Evolutionary conservation across 441 rosid genomes (phyloP).

Genomic region (Dalechampia spathulata): DNA sequence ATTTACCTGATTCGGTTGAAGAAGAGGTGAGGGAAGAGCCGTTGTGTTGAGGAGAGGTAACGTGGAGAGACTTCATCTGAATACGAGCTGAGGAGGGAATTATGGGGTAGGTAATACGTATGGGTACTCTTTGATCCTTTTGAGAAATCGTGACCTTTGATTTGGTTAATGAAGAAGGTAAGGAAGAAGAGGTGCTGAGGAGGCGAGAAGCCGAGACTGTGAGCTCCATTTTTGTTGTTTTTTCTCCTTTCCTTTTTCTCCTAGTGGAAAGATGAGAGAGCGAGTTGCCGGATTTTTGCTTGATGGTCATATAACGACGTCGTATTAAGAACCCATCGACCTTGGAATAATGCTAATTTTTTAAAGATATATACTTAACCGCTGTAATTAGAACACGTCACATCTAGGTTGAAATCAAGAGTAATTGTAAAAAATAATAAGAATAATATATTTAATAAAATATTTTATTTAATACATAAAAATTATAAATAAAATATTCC

Average conservation of each 20-base stretch:
- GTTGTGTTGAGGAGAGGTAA: conserved; percentile 28
- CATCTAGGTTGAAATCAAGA: too few species aligned
- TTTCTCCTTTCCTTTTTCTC: neutral
- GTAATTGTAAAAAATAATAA: too few species aligned
- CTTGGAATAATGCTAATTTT: too few species aligned
- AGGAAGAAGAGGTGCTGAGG: neutral
- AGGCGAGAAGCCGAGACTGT: neutral
- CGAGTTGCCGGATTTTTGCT: neutral
- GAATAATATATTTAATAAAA: too few species aligned
- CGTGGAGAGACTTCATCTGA: conserved; percentile 27
- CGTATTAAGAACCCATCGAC: neutral
- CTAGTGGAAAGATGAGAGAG: neutral
- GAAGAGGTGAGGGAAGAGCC: conserved; percentile 20
- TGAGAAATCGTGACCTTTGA: conserved; percentile 12
- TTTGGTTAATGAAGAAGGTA: conserved; percentile 3
- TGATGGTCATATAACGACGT: neutral
- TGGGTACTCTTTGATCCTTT: neutral
- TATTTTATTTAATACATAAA: too few species aligned
- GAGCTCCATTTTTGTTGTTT: conserved; percentile 3
- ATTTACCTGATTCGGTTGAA: conserved; percentile 3
- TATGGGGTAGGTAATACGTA: neutral
- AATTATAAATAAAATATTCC: too few species aligned
- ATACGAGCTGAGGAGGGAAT: conserved; percentile 16
- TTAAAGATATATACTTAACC: too few species aligned
- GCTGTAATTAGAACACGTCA: too few species aligned